These are phyloP conservation scores for Chernovozyma aurita DNA, from an alignment of 1,139 yeast genomes.

Conservation along the genomic window DNA sequence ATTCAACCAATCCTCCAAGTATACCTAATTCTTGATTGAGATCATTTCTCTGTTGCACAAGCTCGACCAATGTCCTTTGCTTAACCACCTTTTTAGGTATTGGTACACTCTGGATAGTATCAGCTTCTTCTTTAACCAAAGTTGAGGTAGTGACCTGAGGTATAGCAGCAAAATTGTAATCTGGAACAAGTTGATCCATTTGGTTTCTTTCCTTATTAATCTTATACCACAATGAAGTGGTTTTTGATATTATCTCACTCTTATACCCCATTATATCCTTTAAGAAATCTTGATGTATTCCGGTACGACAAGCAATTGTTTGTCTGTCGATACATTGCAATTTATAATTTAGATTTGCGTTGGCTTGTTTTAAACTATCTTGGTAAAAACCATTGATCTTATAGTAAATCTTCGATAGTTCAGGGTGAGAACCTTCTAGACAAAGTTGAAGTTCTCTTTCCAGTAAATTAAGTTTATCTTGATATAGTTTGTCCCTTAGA, in stretches of 20 bases:
- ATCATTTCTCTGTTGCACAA: constrained; percentile 52
- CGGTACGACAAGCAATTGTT: constrained; percentile 73
- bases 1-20: constrained; percentile 52
- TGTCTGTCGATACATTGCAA: constrained; percentile 74
- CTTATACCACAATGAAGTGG: constrained; percentile 89
- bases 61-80: constrained; percentile 37
- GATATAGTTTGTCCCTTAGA: constrained; percentile 72
- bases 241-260: constrained; percentile 58
- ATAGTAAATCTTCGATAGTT: constrained; percentile 57
- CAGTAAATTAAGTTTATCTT: constrained; percentile 67
- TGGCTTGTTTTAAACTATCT: constrained; percentile 63
- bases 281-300: constrained; percentile 80
- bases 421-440: constrained; percentile 88
- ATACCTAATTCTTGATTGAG: constrained; percentile 53
- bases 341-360: constrained; percentile 66
- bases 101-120: constrained; percentile 12
- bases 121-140: constrained; percentile 5
- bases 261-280: constrained; percentile 68
- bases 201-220: constrained; percentile 85
- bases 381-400: constrained; percentile 71
- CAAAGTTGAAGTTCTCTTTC: constrained; percentile 86
- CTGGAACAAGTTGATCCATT: constrained; percentile 66
- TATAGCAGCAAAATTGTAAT: constrained; percentile 33
- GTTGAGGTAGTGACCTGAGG: constrained; percentile 17
- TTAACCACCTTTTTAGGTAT: constrained; percentile 32